Evolutionary conservation across 2,329 filamentous ascomycete species (phyloP).

Genomic region (Arthrinium phaeospermum): DNA sequence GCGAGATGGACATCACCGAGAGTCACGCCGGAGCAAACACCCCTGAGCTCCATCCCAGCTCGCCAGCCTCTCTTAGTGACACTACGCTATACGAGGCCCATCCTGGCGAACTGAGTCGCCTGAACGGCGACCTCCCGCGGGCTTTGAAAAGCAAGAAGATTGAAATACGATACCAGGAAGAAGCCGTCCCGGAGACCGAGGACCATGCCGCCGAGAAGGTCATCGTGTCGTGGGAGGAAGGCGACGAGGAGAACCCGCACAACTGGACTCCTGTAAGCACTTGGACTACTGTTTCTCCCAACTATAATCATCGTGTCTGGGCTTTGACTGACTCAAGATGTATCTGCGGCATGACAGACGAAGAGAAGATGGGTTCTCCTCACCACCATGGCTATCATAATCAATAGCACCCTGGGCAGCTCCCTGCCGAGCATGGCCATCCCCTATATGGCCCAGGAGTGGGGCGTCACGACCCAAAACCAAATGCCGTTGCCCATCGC

Average conservation of each 20-base stretch:
- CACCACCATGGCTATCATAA: slow-evolving; percentile 62
- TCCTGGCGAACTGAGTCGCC: background rate
- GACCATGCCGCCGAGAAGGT: slow-evolving; percentile 33
- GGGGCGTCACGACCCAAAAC: slow-evolving; percentile 54
- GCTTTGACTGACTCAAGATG: background rate
- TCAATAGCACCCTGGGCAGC: slow-evolving; percentile 72
- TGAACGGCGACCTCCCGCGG: background rate
- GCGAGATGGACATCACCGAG: background rate
- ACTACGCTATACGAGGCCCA: background rate
- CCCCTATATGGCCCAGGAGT: slow-evolving; percentile 61
- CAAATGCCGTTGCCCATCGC: slow-evolving; percentile 64
- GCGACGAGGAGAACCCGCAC: slow-evolving; percentile 59
- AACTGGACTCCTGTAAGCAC: slow-evolving; percentile 50
- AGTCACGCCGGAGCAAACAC: background rate
- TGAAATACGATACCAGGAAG: slow-evolving; percentile 46
- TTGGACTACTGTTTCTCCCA: slow-evolving; percentile 33
- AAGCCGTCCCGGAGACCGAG: slow-evolving; percentile 39
- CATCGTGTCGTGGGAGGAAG: slow-evolving; percentile 51
- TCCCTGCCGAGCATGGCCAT: slow-evolving; percentile 69
- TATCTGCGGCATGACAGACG: slow-evolving; percentile 57
- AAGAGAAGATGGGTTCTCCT: slow-evolving; percentile 48
- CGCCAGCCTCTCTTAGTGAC: background rate
- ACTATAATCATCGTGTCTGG: too few species aligned
- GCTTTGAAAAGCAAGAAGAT: slow-evolving; percentile 48
- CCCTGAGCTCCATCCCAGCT: background rate